Evolutionary conservation across 108 stramenopile genomes (phyloP).

Genomic region (Nitzschia sp.): DNA sequence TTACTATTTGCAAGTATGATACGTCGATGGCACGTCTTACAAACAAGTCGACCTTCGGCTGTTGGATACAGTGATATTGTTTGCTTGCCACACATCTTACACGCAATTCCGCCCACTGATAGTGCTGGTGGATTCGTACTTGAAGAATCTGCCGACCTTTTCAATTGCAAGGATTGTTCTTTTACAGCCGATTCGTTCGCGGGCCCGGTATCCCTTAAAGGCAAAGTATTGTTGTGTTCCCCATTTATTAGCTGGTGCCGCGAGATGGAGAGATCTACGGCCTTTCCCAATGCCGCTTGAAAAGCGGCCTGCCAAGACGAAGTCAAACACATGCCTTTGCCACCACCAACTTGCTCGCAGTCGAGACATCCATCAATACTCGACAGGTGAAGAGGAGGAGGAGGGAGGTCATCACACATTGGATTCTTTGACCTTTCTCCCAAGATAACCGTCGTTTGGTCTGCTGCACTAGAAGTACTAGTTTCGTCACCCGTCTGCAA

Average conservation of each 20-base stretch:
- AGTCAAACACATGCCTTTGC: constrained; percentile 46
- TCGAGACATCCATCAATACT: constrained; percentile 15
- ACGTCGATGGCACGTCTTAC: constrained; percentile 21
- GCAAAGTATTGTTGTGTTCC: not conserved
- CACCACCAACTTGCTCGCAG: constrained; percentile 26
- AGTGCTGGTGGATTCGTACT: too few species aligned
- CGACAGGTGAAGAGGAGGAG: constrained; percentile 19
- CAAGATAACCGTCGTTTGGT: constrained; percentile 27
- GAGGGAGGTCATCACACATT: not conserved
- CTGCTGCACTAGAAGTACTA: not conserved
- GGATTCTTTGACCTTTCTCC: not conserved
- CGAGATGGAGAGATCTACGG: constrained; percentile 30
- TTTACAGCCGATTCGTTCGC: constrained; percentile 1
- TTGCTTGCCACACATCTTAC: constrained; percentile 14
- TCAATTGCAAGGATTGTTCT: too few species aligned
- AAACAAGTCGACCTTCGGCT: constrained; percentile 13
- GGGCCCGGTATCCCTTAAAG: not conserved
- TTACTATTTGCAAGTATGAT: too few species aligned
- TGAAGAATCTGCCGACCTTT: too few species aligned
- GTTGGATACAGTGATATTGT: constrained; percentile 22
- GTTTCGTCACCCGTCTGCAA: not conserved
- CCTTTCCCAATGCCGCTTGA: constrained; percentile 42
- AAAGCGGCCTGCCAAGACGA: constrained; percentile 61
- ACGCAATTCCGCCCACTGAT: constrained; percentile 13
- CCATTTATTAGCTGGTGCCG: not conserved